Conservation (phyloP, 129 eudicot genomes). For the Escallonia herrerae region DNA sequence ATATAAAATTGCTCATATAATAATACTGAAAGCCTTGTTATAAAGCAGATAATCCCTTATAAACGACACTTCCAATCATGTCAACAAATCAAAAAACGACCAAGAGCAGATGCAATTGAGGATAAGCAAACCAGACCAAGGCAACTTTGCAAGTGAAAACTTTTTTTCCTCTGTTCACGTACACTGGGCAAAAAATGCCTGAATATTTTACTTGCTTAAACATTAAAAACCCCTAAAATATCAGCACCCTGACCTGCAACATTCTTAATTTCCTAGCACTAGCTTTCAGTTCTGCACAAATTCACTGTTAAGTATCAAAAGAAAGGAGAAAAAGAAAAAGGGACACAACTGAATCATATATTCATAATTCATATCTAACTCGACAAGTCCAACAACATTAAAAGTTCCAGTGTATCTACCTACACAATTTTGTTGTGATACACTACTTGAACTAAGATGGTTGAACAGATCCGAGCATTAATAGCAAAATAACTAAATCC, state of each 20-base stretch:
- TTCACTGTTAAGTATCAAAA: too few relatives aligned
- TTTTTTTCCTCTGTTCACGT: not conserved
- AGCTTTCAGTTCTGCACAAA: not conserved
- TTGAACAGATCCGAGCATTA: too few relatives aligned
- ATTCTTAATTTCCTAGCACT: not conserved
- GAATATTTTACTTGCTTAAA: not conserved
- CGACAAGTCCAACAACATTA: too few relatives aligned
- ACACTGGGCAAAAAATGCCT: not conserved
- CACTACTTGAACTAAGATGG: too few relatives aligned
- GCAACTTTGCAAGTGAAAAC: not conserved
- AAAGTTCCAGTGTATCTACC: too few relatives aligned
- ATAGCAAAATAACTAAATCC: too few relatives aligned
- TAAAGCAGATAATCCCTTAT: too few relatives aligned
- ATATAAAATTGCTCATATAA: not conserved
- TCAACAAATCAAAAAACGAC: not conserved
- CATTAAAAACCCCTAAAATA: not conserved
- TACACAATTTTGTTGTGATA: too few relatives aligned
- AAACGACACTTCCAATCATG: not conserved
- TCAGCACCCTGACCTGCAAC: not conserved
- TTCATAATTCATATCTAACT: too few relatives aligned
- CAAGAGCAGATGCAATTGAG: not conserved
- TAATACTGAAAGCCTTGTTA: not conserved
- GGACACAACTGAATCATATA: too few relatives aligned
- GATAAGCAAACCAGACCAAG: not conserved
- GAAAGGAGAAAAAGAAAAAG: too few relatives aligned